Evolutionary conservation across 768 basidiomycete species (phyloP).

Genomic region (Tricholoma furcatifolium): DNA sequence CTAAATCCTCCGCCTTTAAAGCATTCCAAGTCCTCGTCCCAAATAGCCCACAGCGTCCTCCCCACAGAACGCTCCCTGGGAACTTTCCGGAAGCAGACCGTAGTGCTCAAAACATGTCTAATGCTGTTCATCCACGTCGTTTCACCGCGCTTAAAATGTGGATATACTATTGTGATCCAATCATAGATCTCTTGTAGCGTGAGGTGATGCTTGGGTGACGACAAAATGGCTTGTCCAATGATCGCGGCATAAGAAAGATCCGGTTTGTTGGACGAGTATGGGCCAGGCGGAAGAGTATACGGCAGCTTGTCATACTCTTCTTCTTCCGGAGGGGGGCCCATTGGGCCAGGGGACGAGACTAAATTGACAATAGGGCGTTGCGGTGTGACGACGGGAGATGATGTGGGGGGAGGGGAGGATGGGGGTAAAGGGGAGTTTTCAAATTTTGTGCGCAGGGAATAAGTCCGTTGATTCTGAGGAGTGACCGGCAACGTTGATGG

Average conservation of each 20-base stretch:
- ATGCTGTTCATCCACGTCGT: constrained; percentile 98
- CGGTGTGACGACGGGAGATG: constrained; percentile 67
- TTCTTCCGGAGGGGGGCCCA: constrained; percentile 62
- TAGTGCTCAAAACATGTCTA: constrained; percentile 93
- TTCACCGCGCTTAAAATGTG: constrained; percentile 90
- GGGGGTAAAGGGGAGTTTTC: constrained; percentile 51
- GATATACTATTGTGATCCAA: constrained; percentile 92
- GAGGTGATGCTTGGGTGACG: constrained; percentile 78
- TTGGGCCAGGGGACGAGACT: constrained; percentile 85
- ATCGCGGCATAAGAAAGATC: constrained; percentile 91
- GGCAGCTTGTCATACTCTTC: constrained; percentile 68
- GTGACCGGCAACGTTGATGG: constrained; percentile 45
- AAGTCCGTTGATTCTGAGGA: constrained; percentile 44
- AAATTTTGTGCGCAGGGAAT: constrained; percentile 27
- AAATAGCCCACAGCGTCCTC: constrained; percentile 86
- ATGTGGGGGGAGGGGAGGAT: constrained; percentile 56
- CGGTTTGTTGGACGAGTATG: constrained; percentile 79
- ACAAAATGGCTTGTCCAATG: constrained; percentile 91
- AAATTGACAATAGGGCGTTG: constrained; percentile 58
- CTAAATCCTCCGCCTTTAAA: constrained; percentile 83
- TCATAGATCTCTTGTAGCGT: constrained; percentile 96
- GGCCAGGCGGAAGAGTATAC: constrained; percentile 79
- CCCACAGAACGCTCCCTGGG: constrained; percentile 75
- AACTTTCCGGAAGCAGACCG: constrained; percentile 86
- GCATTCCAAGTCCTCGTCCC: constrained; percentile 77